Conservation (phyloP, 106 monocot genomes). For the Dendrobium nobile region DNA sequence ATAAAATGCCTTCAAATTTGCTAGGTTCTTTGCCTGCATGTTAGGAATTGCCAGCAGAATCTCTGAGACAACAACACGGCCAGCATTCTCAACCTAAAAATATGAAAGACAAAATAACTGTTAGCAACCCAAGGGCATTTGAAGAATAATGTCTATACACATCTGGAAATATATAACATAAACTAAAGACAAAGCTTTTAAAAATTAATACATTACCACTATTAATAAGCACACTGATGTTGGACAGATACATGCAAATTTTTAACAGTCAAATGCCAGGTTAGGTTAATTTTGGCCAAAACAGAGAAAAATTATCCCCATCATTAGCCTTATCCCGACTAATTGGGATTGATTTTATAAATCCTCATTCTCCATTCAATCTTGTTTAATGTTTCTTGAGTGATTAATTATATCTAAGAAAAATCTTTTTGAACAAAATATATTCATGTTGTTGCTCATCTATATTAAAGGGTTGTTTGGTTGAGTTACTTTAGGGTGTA, state of each 20-base stretch:
- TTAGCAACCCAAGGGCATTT: neutral
- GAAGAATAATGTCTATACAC: neutral
- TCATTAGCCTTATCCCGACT: neutral
- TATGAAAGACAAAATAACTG: conserved; percentile 2
- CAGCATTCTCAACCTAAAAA: conserved; percentile 79
- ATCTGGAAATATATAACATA: neutral
- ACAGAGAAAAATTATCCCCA: neutral
- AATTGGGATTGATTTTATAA: neutral
- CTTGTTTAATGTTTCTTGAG: neutral
- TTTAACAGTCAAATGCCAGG: neutral
- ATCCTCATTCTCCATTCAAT: neutral
- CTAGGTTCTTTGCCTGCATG: conserved; percentile 73
- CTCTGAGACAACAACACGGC: conserved; percentile 43
- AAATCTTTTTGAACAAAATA: neutral
- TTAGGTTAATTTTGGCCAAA: neutral
- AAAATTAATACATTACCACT: neutral
- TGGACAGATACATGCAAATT: neutral
- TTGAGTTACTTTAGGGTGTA: no score
- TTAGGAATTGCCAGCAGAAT: conserved; percentile 67
- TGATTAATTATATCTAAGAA: neutral
- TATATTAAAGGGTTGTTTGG: no score
- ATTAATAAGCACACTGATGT: neutral
- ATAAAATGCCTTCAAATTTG: conserved; percentile 51
- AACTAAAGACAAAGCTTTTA: neutral
- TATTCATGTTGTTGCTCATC: neutral